Percentiles rank a stretch among this genome's conserved stretches.
Conservation (phyloP, 2,329 filamentous ascomycete genomes). For the Chaetomium sp. region DNA sequence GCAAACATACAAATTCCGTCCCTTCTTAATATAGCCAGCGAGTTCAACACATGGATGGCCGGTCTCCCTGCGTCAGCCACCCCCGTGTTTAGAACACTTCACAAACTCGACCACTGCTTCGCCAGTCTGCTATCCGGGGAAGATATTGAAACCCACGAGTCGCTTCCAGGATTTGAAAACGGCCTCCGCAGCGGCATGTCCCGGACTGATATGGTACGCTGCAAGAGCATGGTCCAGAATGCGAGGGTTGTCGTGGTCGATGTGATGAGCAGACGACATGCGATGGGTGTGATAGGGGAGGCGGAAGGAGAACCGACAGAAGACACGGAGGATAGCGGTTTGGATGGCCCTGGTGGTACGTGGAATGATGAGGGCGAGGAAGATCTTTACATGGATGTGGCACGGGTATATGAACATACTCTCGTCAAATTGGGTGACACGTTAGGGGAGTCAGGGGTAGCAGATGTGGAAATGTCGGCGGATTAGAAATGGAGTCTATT, state of each 20-base stretch:
- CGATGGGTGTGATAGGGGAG: conserved; percentile 27
- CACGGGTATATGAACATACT: conserved; percentile 72
- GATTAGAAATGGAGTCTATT: background rate
- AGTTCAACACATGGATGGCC: conserved; percentile 64
- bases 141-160: conserved; percentile 58
- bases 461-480: conserved; percentile 4
- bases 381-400: conserved; percentile 60
- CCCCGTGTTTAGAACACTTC: conserved; percentile 63
- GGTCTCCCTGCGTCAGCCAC: conserved; percentile 63
- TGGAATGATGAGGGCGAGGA: conserved; percentile 34
- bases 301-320: conserved; percentile 19
- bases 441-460: conserved; percentile 40
- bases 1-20: conserved; percentile 78
- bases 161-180: conserved; percentile 63
- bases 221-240: conserved; percentile 72
- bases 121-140: conserved; percentile 63
- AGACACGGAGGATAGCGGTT: conserved; percentile 30
- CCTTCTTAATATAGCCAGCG: conserved; percentile 68
- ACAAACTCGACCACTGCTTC: conserved; percentile 80
- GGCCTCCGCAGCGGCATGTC: conserved; percentile 61
- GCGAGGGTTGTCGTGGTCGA: conserved; percentile 66
- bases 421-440: conserved; percentile 66
- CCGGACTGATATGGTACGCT: conserved; percentile 77
- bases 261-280: conserved; percentile 51
- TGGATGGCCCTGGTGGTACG: conserved; percentile 6